phyloP scores from a whole-genome alignment of 495 filamentous ascomycete genomes.

The Tetracladium setigerum region DNA sequence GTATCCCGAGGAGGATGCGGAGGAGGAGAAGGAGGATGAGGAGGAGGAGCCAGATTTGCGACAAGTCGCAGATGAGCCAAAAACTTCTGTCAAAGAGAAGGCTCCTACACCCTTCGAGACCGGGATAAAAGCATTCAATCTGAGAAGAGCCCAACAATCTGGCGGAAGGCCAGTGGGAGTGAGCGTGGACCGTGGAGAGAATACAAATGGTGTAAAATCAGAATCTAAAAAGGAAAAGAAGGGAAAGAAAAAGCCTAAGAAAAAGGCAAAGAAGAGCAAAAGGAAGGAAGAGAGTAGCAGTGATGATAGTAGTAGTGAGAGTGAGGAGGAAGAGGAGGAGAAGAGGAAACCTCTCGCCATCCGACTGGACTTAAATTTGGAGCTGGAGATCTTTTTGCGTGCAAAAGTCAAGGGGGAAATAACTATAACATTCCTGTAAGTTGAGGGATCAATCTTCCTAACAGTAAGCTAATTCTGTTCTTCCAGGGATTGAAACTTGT shows the following conservation, averaged over 20 bases:
- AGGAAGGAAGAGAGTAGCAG: too few relatives aligned
- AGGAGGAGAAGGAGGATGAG: too few relatives aligned
- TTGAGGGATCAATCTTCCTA: background rate
- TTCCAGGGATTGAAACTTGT: too few relatives aligned
- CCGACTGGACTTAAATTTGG: constrained; percentile 70
- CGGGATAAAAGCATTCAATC: constrained; percentile 15
- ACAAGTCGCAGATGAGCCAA: too few relatives aligned
- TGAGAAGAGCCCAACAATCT: constrained; percentile 11
- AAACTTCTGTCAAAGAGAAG: too few relatives aligned
- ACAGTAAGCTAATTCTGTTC: too few relatives aligned
- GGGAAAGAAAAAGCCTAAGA: constrained; percentile 3
- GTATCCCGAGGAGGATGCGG: too few relatives aligned
- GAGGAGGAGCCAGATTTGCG: too few relatives aligned
- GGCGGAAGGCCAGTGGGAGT: constrained; percentile 10
- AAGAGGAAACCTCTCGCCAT: constrained; percentile 59
- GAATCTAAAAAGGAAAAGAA: constrained; percentile 3
- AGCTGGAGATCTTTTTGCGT: constrained; percentile 76
- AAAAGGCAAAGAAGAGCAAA: constrained; percentile 12
- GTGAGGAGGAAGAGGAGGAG: constrained; percentile 14
- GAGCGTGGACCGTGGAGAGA: background rate
- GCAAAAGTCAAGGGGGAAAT: constrained; percentile 83
- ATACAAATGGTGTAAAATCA: background rate
- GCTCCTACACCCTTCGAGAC: constrained; percentile 5
- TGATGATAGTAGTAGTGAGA: too few relatives aligned
- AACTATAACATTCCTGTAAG: constrained; percentile 66